Conservation (phyloP, 495 filamentous ascomycete genomes). For the Aspergillus avenaceus region DNA sequence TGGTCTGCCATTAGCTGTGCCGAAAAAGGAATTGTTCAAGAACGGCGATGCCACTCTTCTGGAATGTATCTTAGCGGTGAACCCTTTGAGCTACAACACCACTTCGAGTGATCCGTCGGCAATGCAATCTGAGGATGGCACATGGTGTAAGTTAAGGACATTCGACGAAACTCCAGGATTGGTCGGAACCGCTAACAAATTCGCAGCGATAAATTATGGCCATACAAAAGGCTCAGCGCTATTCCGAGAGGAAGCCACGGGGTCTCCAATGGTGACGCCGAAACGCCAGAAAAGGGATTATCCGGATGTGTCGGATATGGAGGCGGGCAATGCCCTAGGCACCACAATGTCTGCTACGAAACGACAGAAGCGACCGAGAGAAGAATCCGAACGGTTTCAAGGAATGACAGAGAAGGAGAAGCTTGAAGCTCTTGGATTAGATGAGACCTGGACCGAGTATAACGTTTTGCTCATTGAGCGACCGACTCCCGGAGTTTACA, state of each 20-base stretch:
- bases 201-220: constrained; percentile 7
- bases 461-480: constrained; percentile 36
- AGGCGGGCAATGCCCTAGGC: neutral
- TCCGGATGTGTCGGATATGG: constrained; percentile 3
- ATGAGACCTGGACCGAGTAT: constrained; percentile 44
- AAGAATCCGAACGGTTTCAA: constrained; percentile 16
- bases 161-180: neutral
- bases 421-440: constrained; percentile 38
- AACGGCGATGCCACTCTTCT: constrained; percentile 44
- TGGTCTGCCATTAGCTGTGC: constrained; percentile 42
- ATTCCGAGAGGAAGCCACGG: neutral
- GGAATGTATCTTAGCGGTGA: constrained; percentile 34
- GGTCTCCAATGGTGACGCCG: constrained; percentile 2
- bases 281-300: constrained; percentile 1
- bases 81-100: constrained; percentile 27
- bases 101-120: constrained; percentile 32
- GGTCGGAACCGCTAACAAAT: too few relatives aligned
- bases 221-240: neutral
- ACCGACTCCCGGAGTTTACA: constrained; percentile 44
- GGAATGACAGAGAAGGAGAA: constrained; percentile 35
- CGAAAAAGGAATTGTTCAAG: constrained; percentile 28
- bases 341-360: neutral
- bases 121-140: constrained; percentile 23
- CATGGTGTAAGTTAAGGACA: constrained; percentile 25
- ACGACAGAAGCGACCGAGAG: constrained; percentile 7